Base-by-base conservation (phyloP, 2,329 filamentous ascomycete genomes). In the Pseudomassariella vexata region DNA sequence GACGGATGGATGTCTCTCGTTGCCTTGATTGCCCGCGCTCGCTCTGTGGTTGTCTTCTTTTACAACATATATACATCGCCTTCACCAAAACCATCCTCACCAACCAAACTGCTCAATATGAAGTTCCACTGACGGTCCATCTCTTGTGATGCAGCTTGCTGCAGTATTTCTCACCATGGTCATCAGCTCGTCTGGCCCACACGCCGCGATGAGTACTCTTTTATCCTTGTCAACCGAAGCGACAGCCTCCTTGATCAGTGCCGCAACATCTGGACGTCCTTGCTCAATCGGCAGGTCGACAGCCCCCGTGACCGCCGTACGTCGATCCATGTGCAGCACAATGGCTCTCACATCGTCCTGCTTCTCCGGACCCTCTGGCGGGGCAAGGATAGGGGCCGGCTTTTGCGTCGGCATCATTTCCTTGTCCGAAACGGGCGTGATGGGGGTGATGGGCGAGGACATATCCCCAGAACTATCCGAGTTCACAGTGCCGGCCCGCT, bases 51-150 rank as follows among this genome's bases (percentile, higher is more conserved):
- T n/a, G n/a, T n/a, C n/a, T n/a, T n/a, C n/a, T n/a, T n/a, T n/a
- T n/a, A n/a, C n/a, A n/a, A n/a, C n/a, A n/a, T n/a, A n/a, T n/a
- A n/a, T n/a, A n/a, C n/a, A n/a, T n/a, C n/a, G n/a, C n/a, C n/a
- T n/a, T n/a, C n/a, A n/a, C n/a, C n/a, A n/a, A n/a, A 24, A 12
- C 27, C 20, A 11, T 10, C 15, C 38, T 46, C 36, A 66, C 64
- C 64, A 67, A 3, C 62, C 62, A 38, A 70, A 69, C 44, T 67
- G 57, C 45, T 72, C 68, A 39, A 61, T 66, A 44, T 72, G 66
- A 28, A 71, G 50, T 45, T 70, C 66, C n/a, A 73, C 57, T 18
- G 60, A 63, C 1, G 68, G 64, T 4, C 68, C 68, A 16, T 57
- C 53, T 2, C 56, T 49, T 1, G 48, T 52, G 21, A 73, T 69